Conservation (phyloP, 306 rosid species). For the Oemleria cerasiformis region DNA sequence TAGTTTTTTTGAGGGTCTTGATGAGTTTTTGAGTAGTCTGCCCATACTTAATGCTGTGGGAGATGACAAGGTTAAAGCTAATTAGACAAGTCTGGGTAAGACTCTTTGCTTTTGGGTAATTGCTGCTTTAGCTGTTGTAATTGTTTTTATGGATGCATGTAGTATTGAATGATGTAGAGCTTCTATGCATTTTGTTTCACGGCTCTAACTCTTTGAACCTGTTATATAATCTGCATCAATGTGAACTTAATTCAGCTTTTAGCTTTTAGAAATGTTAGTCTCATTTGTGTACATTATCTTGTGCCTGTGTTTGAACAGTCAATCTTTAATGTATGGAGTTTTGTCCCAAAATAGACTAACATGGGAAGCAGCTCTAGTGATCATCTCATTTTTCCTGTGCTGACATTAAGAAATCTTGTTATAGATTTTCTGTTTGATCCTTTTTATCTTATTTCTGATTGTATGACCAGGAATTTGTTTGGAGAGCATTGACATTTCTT, state of each 20-base stretch:
- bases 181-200: slow-evolving; percentile 21
- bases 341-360: neutral
- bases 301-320: neutral
- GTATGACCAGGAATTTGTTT: neutral
- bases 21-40: slow-evolving; percentile 84
- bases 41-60: slow-evolving; percentile 85
- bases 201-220: slow-evolving; percentile 17
- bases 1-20: slow-evolving; percentile 93
- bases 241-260: slow-evolving; percentile 15
- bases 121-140: slow-evolving; percentile 38
- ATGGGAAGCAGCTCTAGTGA: slow-evolving; percentile 5
- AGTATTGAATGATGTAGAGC: slow-evolving; percentile 23
- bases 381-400: neutral
- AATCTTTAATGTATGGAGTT: slow-evolving; percentile 3
- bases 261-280: slow-evolving; percentile 9
- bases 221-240: slow-evolving; percentile 9
- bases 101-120: slow-evolving; percentile 27
- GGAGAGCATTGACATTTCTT: slow-evolving; percentile 2
- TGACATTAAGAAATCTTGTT: neutral
- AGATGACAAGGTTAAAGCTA: slow-evolving; percentile 80
- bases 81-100: slow-evolving; percentile 47
- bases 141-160: slow-evolving; percentile 9
- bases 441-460: neutral
- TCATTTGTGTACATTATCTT: slow-evolving; percentile 15
- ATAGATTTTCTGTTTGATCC: no score